Percentiles rank a stretch among this genome's conserved stretches.
These are phyloP conservation scores for Pseudopithomyces maydicus DNA, from an alignment of 2,329 filamentous ascomycete species.

Conservation along the genomic window DNA sequence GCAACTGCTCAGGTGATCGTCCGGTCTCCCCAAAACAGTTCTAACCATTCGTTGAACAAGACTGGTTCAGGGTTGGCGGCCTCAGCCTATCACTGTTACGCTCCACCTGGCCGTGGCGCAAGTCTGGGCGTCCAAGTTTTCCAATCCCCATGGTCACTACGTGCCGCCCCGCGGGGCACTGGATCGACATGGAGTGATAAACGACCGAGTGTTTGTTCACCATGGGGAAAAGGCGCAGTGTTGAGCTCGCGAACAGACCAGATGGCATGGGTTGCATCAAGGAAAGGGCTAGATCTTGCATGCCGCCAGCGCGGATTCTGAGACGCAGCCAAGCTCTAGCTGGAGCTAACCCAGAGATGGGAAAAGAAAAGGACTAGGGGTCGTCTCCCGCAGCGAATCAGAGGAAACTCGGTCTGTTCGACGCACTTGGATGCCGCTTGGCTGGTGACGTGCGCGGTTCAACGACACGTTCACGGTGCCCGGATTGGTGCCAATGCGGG, in stretches of 20 bases:
- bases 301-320: not conserved
- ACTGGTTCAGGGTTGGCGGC: not conserved
- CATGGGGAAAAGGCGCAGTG: not conserved
- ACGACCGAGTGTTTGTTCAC: not conserved
- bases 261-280: no score
- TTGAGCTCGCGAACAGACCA: not conserved
- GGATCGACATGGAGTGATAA: not conserved
- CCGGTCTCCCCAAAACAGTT: not conserved
- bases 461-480: not conserved
- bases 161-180: not conserved
- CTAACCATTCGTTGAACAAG: not conserved
- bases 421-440: not conserved
- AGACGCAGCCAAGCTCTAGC: not conserved
- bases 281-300: no score
- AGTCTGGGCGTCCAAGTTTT: not conserved
- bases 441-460: conserved; percentile 2
- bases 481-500: not conserved
- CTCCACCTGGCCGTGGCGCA: not conserved
- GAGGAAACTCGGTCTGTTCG: not conserved
- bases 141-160: not conserved
- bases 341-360: not conserved
- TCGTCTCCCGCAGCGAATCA: not conserved
- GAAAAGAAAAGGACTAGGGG: not conserved
- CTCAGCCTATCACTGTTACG: not conserved
- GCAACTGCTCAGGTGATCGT: not conserved